Conservation (phyloP, 179 eudicot genomes). For the Silene coronaria region DNA sequence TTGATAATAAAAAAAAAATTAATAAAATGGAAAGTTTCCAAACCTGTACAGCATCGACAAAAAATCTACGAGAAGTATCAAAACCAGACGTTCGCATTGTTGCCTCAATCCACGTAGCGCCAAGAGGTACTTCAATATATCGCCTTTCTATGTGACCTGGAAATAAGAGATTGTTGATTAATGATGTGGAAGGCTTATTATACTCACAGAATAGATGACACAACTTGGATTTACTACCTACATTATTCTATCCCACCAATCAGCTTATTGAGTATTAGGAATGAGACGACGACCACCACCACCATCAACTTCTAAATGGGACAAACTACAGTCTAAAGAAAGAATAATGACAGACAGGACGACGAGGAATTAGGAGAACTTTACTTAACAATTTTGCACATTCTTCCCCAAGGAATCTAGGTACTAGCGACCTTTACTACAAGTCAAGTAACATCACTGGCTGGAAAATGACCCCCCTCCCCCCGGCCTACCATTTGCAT, state of each 20-base stretch:
- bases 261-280: not conserved
- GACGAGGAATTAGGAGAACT: not conserved
- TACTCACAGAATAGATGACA: not conserved
- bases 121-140: slow-evolving; percentile 80
- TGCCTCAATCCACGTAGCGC: slow-evolving; percentile 93
- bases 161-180: not conserved
- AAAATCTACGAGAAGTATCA: slow-evolving; percentile 81
- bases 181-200: not conserved
- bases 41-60: slow-evolving; percentile 86
- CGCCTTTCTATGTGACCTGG: slow-evolving; percentile 85
- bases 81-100: slow-evolving; percentile 89
- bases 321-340: not conserved
- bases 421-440: not conserved
- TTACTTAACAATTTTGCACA: not conserved
- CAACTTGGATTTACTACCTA: not conserved
- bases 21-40: not conserved
- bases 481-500: not conserved
- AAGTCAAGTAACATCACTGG: not conserved
- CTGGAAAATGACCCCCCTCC: not conserved
- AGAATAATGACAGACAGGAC: not conserved
- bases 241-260: slow-evolving; percentile 1
- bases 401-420: not conserved
- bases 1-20: too few relatives aligned
- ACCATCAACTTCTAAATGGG: not conserved
- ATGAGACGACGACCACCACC: not conserved